Conservation (phyloP, 768 basidiomycete genomes). For the Trametes villosa region DNA sequence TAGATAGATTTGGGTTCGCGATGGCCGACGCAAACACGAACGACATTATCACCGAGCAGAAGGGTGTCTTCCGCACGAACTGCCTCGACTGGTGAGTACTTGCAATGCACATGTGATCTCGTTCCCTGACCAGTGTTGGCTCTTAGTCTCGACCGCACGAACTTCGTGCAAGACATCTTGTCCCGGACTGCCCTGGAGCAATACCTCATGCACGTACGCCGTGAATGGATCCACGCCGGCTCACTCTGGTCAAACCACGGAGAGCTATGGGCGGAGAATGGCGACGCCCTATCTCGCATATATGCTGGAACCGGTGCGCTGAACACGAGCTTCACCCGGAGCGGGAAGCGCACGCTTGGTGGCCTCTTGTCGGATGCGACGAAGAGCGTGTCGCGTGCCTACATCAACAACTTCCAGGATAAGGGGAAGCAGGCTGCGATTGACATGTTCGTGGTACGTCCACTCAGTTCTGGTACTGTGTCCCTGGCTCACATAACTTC, state of each 20-base stretch:
- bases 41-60: conserved; percentile 84
- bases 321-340: conserved; percentile 95
- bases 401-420: conserved; percentile 98
- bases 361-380: conserved; percentile 95
- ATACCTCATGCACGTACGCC: conserved; percentile 78
- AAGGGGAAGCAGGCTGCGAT: conserved; percentile 93
- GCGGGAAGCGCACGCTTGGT: conserved; percentile 91
- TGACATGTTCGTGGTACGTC: conserved; percentile 87
- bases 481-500: not conserved
- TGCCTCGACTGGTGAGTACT: conserved; percentile 84
- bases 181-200: conserved; percentile 81
- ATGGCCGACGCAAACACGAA: conserved; percentile 70
- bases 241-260: conserved; percentile 86
- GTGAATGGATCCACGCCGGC: conserved; percentile 72
- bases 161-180: conserved; percentile 95
- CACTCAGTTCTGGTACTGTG: not conserved
- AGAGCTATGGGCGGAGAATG: conserved; percentile 97
- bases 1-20: conserved; percentile 86
- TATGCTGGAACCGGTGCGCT: conserved; percentile 94
- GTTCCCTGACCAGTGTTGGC: not conserved
- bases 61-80: conserved; percentile 92
- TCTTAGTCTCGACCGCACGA: conserved; percentile 89
- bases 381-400: conserved; percentile 93
- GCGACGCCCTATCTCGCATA: conserved; percentile 89
- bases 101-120: not conserved